Evolutionary conservation across 2,329 filamentous ascomycete genomes (phyloP).

Genomic region (Aureobasidium sp.): DNA sequence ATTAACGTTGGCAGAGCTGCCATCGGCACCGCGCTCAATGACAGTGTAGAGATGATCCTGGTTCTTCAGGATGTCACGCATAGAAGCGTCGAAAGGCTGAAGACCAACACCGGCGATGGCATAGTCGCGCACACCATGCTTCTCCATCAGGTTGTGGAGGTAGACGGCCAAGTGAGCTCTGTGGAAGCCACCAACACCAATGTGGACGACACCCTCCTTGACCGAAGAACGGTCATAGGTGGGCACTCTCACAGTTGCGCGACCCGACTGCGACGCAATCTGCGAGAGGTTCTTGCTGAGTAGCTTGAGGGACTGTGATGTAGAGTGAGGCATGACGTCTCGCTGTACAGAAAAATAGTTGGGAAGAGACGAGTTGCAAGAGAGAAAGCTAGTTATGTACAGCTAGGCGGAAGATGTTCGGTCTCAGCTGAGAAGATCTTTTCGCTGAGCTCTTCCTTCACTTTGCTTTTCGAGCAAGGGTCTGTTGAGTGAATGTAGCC

Average conservation of each 20-base stretch:
- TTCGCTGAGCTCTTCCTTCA: background rate
- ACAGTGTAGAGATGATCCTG: conserved; percentile 48
- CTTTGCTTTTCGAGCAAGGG: conserved; percentile 1
- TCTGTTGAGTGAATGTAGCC: conserved; percentile 46
- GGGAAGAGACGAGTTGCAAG: background rate
- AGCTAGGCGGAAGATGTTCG: background rate
- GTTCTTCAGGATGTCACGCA: conserved; percentile 41
- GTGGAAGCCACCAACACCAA: conserved; percentile 48
- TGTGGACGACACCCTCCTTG: conserved; percentile 47
- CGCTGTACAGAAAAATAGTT: conserved; percentile 19
- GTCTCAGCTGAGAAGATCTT: background rate
- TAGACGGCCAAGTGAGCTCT: conserved; percentile 46
- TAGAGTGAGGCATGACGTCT: conserved; percentile 16
- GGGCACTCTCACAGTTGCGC: conserved; percentile 27
- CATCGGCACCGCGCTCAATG: conserved; percentile 45
- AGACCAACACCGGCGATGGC: conserved; percentile 46
- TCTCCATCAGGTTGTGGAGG: conserved; percentile 39
- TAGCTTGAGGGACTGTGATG: conserved; percentile 31
- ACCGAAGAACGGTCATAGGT: conserved; percentile 36
- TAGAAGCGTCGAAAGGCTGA: conserved; percentile 40
- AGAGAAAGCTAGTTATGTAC: background rate
- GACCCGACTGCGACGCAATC: conserved; percentile 22
- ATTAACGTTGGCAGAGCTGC: conserved; percentile 40
- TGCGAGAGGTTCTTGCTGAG: conserved; percentile 31
- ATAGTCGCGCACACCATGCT: conserved; percentile 37